Conservation (phyloP, 2,329 filamentous ascomycete species). For the Leptographium procerum region DNA sequence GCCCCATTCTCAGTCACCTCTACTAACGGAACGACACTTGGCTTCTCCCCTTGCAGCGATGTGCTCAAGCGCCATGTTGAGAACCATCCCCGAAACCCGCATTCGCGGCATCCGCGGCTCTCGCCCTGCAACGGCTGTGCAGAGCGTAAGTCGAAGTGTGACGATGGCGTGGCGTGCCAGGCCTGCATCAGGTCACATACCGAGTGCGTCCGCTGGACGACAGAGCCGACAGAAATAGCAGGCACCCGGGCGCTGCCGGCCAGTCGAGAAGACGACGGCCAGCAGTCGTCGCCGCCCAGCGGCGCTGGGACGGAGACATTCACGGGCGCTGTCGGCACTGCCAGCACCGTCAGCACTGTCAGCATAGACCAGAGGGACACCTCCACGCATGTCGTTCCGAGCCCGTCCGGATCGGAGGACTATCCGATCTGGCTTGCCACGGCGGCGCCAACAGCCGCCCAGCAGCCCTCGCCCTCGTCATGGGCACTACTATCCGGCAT, state of each 20-base stretch:
- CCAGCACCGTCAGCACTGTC: not conserved
- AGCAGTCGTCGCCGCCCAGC: not conserved
- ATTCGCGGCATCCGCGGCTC: not conserved
- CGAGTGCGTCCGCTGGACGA: not conserved
- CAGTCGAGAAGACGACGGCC: not conserved
- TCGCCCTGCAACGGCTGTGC: not conserved
- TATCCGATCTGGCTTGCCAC: too few relatives aligned
- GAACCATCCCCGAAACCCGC: conserved; percentile 3
- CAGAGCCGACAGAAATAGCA: not conserved
- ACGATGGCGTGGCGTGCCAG: not conserved
- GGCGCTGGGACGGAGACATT: too few relatives aligned
- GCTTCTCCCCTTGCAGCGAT: not conserved
- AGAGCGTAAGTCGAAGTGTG: not conserved
- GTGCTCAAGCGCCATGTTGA: conserved; percentile 4
- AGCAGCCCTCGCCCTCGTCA: not conserved
- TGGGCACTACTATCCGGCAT: not conserved
- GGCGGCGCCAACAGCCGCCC: not conserved
- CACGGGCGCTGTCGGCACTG: not conserved
- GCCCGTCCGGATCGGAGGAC: too few relatives aligned
- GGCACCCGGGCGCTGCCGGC: not conserved
- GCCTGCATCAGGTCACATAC: not conserved
- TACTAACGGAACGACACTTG: too few relatives aligned
- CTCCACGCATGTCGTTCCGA: too few relatives aligned
- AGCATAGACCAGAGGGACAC: too few relatives aligned
- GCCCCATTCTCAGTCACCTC: not conserved